phyloP scores from a whole-genome alignment of 2,329 filamentous ascomycete species.

The Chaetoscypha palmicola region DNA sequence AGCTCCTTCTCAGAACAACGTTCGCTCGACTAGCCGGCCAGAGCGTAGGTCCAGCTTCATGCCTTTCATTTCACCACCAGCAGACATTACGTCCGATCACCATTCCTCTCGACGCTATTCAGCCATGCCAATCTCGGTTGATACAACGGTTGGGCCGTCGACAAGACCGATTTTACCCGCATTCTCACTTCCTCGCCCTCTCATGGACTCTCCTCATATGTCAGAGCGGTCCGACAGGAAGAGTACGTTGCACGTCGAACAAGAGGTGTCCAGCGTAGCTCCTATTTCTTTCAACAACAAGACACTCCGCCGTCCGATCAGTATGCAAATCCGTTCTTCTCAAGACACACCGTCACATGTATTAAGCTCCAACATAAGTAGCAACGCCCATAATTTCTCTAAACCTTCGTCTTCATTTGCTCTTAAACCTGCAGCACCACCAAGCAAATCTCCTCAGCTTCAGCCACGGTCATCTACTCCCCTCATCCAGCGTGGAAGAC shows the following conservation, averaged over 20 bases:
- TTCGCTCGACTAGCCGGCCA: background rate
- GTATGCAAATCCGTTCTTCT: constrained; percentile 21
- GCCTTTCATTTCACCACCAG: constrained; percentile 9
- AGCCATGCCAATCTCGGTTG: constrained; percentile 16
- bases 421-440: no score
- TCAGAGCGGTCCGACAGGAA: no score
- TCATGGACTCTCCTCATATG: constrained; percentile 5
- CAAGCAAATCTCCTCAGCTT: no score
- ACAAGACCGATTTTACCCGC: constrained; percentile 2
- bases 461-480: no score
- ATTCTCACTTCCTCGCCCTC: constrained; percentile 1
- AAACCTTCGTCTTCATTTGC: no score
- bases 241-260: background rate
- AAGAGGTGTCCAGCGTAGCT: background rate
- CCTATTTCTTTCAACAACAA: background rate
- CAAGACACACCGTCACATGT: no score
- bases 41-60: constrained; percentile 17
- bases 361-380: no score
- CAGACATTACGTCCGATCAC: constrained; percentile 12
- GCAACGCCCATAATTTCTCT: no score
- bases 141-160: background rate
- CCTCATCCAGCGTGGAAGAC: constrained; percentile 7
- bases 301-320: constrained; percentile 18
- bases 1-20: no score
- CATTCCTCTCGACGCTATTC: constrained; percentile 18